Conservation (phyloP, 73 alveolate genomes). For the Paramecium primaurelia region DNA sequence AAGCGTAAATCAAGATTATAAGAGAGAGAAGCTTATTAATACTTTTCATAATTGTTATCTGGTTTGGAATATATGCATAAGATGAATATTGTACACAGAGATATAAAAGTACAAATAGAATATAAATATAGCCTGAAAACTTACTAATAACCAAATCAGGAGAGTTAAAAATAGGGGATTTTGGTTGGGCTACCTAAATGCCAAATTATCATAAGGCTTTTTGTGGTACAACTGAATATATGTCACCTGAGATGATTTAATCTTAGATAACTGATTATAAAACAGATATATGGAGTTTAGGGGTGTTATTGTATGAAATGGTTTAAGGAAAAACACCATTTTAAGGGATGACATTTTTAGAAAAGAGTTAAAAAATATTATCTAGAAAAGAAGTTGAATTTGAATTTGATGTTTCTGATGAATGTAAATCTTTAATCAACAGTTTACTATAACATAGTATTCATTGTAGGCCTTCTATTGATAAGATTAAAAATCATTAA, state of each 20-base stretch:
- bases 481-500: background rate
- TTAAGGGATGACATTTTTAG: background rate
- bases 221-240: constrained; percentile 69
- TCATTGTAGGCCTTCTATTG: background rate
- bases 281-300: constrained; percentile 41
- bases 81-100: constrained; percentile 77
- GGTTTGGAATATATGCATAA: constrained; percentile 69
- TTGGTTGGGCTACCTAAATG: constrained; percentile 79
- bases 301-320: constrained; percentile 36
- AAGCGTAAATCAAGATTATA: constrained; percentile 65
- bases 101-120: constrained; percentile 60
- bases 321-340: background rate
- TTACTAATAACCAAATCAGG: constrained; percentile 45
- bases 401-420: constrained; percentile 5
- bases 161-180: constrained; percentile 75
- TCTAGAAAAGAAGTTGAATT: background rate
- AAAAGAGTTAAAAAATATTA: background rate
- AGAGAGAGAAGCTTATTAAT: constrained; percentile 67
- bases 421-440: background rate
- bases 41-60: constrained; percentile 58
- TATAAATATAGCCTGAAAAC: constrained; percentile 67
- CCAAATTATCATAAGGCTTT: constrained; percentile 76
- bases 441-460: background rate
- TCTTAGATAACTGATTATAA: background rate
- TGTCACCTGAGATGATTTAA: constrained; percentile 40